These are phyloP conservation scores for Chiua virens DNA, from an alignment of 768 basidiomycete species.

Conservation along the genomic window DNA sequence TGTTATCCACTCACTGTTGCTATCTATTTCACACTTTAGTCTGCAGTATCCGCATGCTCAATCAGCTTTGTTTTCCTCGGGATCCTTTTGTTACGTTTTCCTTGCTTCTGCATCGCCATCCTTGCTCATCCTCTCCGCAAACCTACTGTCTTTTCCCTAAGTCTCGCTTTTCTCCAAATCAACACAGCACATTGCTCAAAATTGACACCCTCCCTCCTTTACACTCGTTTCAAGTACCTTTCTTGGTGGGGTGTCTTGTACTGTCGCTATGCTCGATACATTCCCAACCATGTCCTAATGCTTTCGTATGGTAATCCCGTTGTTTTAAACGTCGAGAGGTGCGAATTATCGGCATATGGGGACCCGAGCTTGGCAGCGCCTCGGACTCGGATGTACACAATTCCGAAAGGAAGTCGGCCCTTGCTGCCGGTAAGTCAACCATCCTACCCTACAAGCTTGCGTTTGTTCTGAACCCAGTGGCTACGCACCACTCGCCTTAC, in stretches of 20 bases:
- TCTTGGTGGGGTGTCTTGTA: slow-evolving; percentile 32
- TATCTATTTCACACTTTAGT: slow-evolving; percentile 26
- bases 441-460: neutral
- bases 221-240: slow-evolving; percentile 30
- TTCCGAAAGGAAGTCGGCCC: neutral
- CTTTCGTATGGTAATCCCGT: slow-evolving; percentile 35
- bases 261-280: slow-evolving; percentile 36
- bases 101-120: slow-evolving; percentile 25
- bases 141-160: slow-evolving; percentile 11
- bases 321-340: slow-evolving; percentile 23
- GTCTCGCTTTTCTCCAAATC: slow-evolving; percentile 16
- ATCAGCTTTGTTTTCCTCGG: slow-evolving; percentile 18
- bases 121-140: slow-evolving; percentile 18
- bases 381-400: slow-evolving; percentile 5
- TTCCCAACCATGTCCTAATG: slow-evolving; percentile 36
- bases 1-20: slow-evolving; percentile 21
- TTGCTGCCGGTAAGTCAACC: slow-evolving; percentile 13
- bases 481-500: neutral
- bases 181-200: slow-evolving; percentile 25
- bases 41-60: slow-evolving; percentile 25
- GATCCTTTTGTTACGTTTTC: slow-evolving; percentile 23
- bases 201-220: slow-evolving; percentile 26
- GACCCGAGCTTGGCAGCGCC: slow-evolving; percentile 9
- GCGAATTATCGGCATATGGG: slow-evolving; percentile 5
- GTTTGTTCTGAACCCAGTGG: slow-evolving; percentile 5